Evolutionary conservation across 192 early-diverging fungal species (phyloP).

Genomic region (Coemansia sp.): DNA sequence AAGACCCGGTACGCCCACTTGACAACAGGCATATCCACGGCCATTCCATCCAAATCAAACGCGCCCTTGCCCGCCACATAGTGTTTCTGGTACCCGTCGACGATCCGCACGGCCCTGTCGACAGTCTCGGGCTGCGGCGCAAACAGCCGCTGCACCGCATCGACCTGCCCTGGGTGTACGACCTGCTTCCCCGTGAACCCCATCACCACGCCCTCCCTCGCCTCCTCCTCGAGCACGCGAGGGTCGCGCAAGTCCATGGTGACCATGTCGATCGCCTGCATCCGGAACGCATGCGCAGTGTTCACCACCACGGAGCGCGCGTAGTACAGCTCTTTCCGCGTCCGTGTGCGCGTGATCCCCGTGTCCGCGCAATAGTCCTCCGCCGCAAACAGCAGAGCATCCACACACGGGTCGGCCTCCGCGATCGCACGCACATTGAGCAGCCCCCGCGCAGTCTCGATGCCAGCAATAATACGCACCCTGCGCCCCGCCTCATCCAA

Average conservation of each 20-base stretch:
- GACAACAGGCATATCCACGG: constrained; percentile 88
- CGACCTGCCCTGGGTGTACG: constrained; percentile 88
- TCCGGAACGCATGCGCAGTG: constrained; percentile 75
- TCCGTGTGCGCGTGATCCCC: constrained; percentile 71
- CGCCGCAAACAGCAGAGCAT: constrained; percentile 86
- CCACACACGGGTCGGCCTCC: constrained; percentile 67
- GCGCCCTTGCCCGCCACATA: constrained; percentile 77
- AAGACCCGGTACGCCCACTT: constrained; percentile 85
- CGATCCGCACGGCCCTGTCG: constrained; percentile 65
- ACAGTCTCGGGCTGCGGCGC: constrained; percentile 68
- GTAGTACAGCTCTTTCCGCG: constrained; percentile 72
- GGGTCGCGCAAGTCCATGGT: constrained; percentile 83
- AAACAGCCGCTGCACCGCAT: constrained; percentile 77
- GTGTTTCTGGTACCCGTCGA: constrained; percentile 66
- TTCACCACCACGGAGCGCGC: constrained; percentile 78
- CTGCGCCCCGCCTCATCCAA: constrained; percentile 67
- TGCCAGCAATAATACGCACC: constrained; percentile 80
- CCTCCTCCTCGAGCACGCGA: constrained; percentile 73
- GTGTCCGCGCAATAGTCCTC: constrained; percentile 95
- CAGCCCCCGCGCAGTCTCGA: constrained; percentile 85
- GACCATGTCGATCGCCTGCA: constrained; percentile 94
- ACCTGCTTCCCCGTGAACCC: constrained; percentile 97
- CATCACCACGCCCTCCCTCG: constrained; percentile 81
- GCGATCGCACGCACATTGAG: constrained; percentile 88
- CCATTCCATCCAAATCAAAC: constrained; percentile 90